Evolutionary conservation across 768 basidiomycete species (phyloP), one percentile per base, ranked within the genome.

Genomic region (Pleurotus citrinopileatus): DNA sequence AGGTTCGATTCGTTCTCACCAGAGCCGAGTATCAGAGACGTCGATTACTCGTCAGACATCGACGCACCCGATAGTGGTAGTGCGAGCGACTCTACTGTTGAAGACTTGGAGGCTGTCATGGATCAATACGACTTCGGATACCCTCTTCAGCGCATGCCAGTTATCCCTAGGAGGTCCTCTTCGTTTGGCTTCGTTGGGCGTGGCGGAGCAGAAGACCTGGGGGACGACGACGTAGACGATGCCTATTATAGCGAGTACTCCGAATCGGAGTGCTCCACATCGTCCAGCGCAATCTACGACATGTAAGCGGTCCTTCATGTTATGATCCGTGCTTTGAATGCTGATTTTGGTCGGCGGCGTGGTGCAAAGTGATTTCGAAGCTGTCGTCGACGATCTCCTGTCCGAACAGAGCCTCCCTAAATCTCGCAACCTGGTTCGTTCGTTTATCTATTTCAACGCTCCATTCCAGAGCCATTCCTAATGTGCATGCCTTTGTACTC

Each of bases 251-350:
- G 29, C 44, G 23, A 57, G 27, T 51, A 51, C 38, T 61, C 65
- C 23, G 57, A 58, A 19, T 68, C 68, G n/a, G 61, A 61, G 25
- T 60, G 58, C 10, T 70, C 68, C 3, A 63, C 63, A 17, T 59
- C 61, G 5, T 72, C 70, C 17, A 68, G 67, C 5, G 54, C 66
- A 17, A 55, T 63, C 9, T 66, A 66, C 55, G 66, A 70, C 54
- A 63, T 66, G 70, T 70, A 42, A 20, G 70, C 52, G 1, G 28
- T 32, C 19, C n/a, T 28, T 13, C 22, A 19, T n/a, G 42, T 4
- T 53, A 27, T n/a, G 20, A 26, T 6, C 15, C 26, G 29, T 53
- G 20, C 28, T 8, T 29, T 15, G 36, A 56, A 54, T 19, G 55
- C 26, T 4, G 12, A 9, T 27, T n/a, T 46, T n/a, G 23, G 25